These are phyloP conservation scores for Ampelomyces quisqualis DNA, from an alignment of 2,329 filamentous ascomycete species.

Conservation along the genomic window DNA sequence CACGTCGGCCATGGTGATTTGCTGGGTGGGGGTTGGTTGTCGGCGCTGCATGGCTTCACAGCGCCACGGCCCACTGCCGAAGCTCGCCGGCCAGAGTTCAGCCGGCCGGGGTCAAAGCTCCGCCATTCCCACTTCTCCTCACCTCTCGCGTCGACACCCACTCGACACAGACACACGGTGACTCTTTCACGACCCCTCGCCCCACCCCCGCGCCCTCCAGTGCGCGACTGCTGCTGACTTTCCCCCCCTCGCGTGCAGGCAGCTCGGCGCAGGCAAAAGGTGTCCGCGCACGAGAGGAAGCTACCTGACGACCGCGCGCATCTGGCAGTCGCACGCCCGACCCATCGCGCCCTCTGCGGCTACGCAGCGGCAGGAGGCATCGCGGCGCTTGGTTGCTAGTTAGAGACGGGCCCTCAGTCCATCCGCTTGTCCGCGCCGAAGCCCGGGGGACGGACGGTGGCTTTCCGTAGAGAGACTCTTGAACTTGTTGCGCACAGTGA, in stretches of 20 bases:
- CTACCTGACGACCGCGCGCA: conserved; percentile 15
- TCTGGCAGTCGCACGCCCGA: conserved; percentile 22
- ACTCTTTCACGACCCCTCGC: conserved; percentile 13
- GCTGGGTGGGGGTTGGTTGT: background rate
- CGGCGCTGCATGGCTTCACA: too few relatives aligned
- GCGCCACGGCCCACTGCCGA: too few relatives aligned
- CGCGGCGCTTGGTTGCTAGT: conserved; percentile 27
- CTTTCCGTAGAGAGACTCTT: conserved; percentile 41
- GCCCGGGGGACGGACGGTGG: conserved; percentile 13
- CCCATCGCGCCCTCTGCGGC: conserved; percentile 20
- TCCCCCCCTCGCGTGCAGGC: conserved; percentile 12
- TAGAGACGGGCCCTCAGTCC: conserved; percentile 24
- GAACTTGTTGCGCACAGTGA: conserved; percentile 39
- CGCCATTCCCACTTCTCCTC: conserved; percentile 20
- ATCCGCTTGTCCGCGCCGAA: conserved; percentile 19
- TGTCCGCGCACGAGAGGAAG: conserved; percentile 25
- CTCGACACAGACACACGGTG: conserved; percentile 34
- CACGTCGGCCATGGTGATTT: conserved; percentile 40
- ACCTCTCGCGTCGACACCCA: conserved; percentile 30
- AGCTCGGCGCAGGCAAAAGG: conserved; percentile 18
- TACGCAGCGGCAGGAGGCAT: conserved; percentile 17
- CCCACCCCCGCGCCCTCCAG: too few relatives aligned
- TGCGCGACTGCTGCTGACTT: conserved; percentile 10
- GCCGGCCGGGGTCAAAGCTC: conserved; percentile 8
- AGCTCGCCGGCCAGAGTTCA: too few relatives aligned